Conservation (phyloP, 2,329 filamentous ascomycete species). For the Xylaria sp. region DNA sequence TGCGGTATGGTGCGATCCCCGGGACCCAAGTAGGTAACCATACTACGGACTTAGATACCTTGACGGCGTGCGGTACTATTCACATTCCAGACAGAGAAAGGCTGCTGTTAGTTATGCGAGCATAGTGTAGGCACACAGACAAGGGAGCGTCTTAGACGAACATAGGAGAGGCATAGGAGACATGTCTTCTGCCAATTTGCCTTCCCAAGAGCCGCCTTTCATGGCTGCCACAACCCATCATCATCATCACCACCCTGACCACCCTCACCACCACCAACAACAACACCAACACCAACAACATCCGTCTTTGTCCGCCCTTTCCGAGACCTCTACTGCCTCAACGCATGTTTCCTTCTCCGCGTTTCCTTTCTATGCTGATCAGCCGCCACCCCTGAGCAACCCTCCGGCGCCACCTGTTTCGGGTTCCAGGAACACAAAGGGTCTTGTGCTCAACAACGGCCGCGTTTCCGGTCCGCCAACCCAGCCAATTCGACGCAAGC, state of each 20-base stretch:
- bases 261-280: slow-evolving; percentile 2
- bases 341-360: slow-evolving; percentile 49
- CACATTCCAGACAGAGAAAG: slow-evolving; percentile 22
- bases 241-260: slow-evolving; percentile 1
- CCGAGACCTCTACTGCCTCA: slow-evolving; percentile 55
- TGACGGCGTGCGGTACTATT: slow-evolving; percentile 15
- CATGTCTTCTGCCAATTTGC: slow-evolving; percentile 28
- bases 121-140: slow-evolving; percentile 28
- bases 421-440: slow-evolving; percentile 45
- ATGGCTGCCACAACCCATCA: slow-evolving; percentile 18
- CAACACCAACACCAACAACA: slow-evolving; percentile 30
- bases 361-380: slow-evolving; percentile 39
- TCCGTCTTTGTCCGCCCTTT: slow-evolving; percentile 44
- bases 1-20: slow-evolving; percentile 10
- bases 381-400: slow-evolving; percentile 44
- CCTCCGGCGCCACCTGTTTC: slow-evolving; percentile 45
- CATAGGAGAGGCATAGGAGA: slow-evolving; percentile 8
- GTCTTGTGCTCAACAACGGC: slow-evolving; percentile 45
- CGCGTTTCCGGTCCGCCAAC: slow-evolving; percentile 39
- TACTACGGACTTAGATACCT: slow-evolving; percentile 10
- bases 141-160: slow-evolving; percentile 8
- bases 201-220: slow-evolving; percentile 28
- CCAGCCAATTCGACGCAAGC: slow-evolving; percentile 66
- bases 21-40: slow-evolving; percentile 24
- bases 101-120: slow-evolving; percentile 27